These are phyloP conservation scores for Kodamaea arcana DNA, from an alignment of 1,139 yeast genomes.

Conservation along the genomic window DNA sequence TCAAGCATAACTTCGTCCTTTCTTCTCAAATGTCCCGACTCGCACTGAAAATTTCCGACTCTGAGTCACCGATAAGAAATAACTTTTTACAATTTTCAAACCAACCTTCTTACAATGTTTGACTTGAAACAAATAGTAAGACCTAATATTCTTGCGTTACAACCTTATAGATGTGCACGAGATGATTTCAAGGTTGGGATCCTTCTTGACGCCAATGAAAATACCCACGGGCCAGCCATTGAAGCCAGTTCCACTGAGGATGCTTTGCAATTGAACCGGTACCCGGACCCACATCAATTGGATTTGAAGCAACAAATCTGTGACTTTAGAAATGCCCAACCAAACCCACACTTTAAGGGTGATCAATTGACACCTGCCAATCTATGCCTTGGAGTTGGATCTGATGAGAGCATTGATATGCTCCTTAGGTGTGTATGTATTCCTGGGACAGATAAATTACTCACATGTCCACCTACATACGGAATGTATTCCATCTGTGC, in stretches of 20 bases:
- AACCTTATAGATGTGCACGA: conserved; percentile 94
- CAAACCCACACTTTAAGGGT: conserved; percentile 19
- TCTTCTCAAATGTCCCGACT: no score
- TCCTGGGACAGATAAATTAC: conserved; percentile 78
- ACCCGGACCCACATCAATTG: conserved; percentile 96
- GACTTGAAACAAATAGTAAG: conserved; percentile 62
- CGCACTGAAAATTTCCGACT: no score
- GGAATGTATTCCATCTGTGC: conserved; percentile 97
- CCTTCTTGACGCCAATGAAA: conserved; percentile 91
- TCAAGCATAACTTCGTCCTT: no score
- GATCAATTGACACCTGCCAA: conserved; percentile 55
- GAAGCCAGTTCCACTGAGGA: conserved; percentile 22
- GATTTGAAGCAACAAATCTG: conserved; percentile 70
- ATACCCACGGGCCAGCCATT: conserved; percentile 86
- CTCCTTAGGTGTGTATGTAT: conserved; percentile 78
- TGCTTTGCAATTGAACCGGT: conserved; percentile 65
- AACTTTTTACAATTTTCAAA: neutral
- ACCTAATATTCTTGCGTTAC: conserved; percentile 75
- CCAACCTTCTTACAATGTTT: conserved; percentile 31
- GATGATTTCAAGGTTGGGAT: conserved; percentile 71
- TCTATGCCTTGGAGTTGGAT: conserved; percentile 91
- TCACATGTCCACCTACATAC: conserved; percentile 92
- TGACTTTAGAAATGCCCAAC: conserved; percentile 60
- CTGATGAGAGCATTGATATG: conserved; percentile 93
- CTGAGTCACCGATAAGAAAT: neutral